Evolutionary conservation across 2,329 filamentous ascomycete genomes (phyloP), one percentile per base, ranked within the genome.

Genomic region (Dactylonectria estremocensis): DNA sequence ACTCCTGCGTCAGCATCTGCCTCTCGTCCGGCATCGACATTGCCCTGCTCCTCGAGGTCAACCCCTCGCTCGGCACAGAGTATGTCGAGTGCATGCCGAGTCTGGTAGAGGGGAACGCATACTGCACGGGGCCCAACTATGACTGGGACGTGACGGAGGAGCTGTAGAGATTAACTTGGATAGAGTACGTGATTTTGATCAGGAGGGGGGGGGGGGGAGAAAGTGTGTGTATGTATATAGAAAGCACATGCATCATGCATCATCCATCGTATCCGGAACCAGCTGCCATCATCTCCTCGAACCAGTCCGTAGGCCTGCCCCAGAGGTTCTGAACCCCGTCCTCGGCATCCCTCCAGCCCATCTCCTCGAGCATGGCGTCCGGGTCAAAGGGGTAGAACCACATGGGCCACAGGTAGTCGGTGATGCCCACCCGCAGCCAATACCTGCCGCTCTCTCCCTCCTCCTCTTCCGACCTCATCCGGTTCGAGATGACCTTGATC

Each of bases 271-370:
- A n/a, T 28, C 24, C 24, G 22, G 20, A 50, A 50, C 31, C 14
- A 52, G 54, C 53, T 45, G 53, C 35, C 64, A 57, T 62, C 5
- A 31, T 49, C 52, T 66, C 43, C 20, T 57, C 40, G 24, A 64
- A 67, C 61, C 67, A 65, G 46, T 64, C 24, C 18, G 59, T 31
- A 59, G 43, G 62, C 52, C 4, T 61, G 31, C 68, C 69, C 69
- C 69, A 72, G 18, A 72, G 66, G 37, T 69, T 71, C 45, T 71
- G 68, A 48, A 68, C 46, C 2, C 68, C 63, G 9, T 66, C 69
- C 43, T 43, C 46, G 22, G 56, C 49, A 59, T 74, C 66, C 46
- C 40, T 58, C 66, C 66, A 69, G 14, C 69, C 63, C 58, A 52
- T 55, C 50, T 71, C 67, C 55, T 68, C 66, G 40, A 71, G 50